Evolutionary conservation across 148 eudicot genomes (phyloP), one percentile per base, ranked within the genome.

Genomic region (Limonium bicolor): DNA sequence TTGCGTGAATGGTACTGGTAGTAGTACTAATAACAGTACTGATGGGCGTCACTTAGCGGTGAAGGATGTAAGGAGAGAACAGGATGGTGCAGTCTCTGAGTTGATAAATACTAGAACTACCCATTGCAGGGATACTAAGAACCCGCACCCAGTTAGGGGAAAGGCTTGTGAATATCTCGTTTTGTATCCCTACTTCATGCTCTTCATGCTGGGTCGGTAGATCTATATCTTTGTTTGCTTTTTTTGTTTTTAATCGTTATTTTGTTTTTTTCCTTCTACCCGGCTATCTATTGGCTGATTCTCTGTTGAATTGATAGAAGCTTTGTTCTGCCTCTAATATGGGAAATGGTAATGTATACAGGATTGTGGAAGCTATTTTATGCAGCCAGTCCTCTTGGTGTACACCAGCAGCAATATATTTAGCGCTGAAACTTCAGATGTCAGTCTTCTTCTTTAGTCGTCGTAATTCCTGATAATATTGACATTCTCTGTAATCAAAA

Each of bases 151-250:
- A 17, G 67, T 64, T 7, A 59, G 27, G 22, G 68, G 78, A 3
- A 64, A 48, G 21, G 61, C 92, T 26, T 88, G 97, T 46, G 35
- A 43, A 63, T 59, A 65, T 33, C 81, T 88, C 53, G 62, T 81
- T 18, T 53, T 32, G 7, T 57, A 72, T 53, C 92, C 94, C 35
- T 28, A 58, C 33, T 73, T 58, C 26, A 52, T 83, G 45, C 66
- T 81, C 53, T 88, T 42, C 74, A 79, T 54, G 69, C 86, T 41
- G 94, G 86, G 96, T 88, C 74, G 20, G 15, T 25, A 40, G 28
- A 49, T 47, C 34, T 20, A 11, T 56, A 13, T 37, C 17, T 45
- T 23, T 20, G n/a, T 39, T 13, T 17, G 16, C 48, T 20, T 23
- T 9, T 41, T 42, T 27, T 27, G 24, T 32, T 45, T 4, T 29